Percentiles rank a stretch among this genome's conserved stretches.
These are phyloP conservation scores for Mariannaea sp. DNA, from an alignment of 2,329 filamentous ascomycete genomes.

Conservation along the genomic window DNA sequence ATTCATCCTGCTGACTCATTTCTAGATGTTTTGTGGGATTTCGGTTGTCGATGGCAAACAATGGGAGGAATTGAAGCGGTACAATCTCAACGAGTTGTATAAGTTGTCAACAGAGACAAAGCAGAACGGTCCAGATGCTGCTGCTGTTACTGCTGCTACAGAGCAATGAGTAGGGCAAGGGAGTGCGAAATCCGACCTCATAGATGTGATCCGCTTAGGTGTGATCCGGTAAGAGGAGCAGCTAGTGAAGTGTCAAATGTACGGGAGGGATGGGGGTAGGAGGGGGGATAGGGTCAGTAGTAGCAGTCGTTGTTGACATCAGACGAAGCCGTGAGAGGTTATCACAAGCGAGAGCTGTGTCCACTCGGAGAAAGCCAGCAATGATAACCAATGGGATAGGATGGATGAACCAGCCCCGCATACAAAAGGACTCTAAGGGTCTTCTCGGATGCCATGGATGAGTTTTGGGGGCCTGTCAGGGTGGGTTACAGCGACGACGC, in stretches of 20 bases:
- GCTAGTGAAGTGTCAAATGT: conserved; percentile 20
- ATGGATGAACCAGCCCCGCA: conserved; percentile 5
- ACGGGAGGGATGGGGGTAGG: not conserved
- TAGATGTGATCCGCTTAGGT: conserved; percentile 21
- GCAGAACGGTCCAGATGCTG: conserved; percentile 17
- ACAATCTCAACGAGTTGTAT: conserved; percentile 78
- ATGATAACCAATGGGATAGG: conserved; percentile 7
- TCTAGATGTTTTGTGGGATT: conserved; percentile 74
- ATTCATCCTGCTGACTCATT: conserved; percentile 29
- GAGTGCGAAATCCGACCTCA: conserved; percentile 21
- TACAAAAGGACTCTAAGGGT: conserved; percentile 5
- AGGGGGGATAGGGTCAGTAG: not conserved
- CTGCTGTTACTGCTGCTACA: conserved; percentile 2
- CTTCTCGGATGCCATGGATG: not conserved
- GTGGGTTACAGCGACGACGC: conserved; percentile 5
- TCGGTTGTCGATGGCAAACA: conserved; percentile 73
- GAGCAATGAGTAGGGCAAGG: too few relatives aligned
- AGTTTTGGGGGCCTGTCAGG: not conserved
- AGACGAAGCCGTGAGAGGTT: conserved; percentile 2
- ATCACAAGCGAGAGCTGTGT: conserved; percentile 14
- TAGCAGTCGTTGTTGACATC: conserved; percentile 15
- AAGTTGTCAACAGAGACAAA: conserved; percentile 38
- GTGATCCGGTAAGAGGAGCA: conserved; percentile 1
- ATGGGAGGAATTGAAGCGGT: conserved; percentile 76
- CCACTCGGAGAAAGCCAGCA: not conserved